Evolutionary conservation across 768 basidiomycete species (phyloP), one percentile per base, ranked within the genome.

Genomic region (Collybiopsis confluens): DNA sequence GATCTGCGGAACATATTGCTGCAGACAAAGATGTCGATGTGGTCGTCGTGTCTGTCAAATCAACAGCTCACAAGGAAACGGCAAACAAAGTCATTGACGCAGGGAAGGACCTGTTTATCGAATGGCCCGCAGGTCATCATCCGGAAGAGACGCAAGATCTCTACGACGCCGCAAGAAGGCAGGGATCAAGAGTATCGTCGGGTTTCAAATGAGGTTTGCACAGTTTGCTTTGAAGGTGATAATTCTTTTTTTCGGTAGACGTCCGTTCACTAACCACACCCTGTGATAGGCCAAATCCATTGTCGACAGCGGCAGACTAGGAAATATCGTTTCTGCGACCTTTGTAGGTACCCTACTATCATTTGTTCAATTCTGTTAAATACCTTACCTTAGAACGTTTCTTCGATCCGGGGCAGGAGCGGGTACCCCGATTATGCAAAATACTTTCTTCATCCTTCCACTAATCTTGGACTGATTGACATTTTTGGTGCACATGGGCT

Each of bases 51-150:
- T 48, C 68, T 15, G 69, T 76, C 20, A 69, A 66, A 51, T 61
- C 66, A 15, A 58, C 60, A 8, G n/a, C 45, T 1, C 73, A 75
- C 57, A 65, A 62, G 27, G 59, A 61, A 1, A 60, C 64, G 1
- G 59, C 66, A 5, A n/a, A 65, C 33, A 67, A 70, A 15, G 67
- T 62, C 3, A 67, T 76, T 40, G 67, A 64, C 21, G 68, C 68
- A 26, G 70, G 69, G 21, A 76, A 75, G 57, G 56, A 68, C 35
- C 54, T 74, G 28, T 75, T 73, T 49, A 51, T 74, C 7, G 73
- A 76, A 56, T 76, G 72, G 72, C 73, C 74, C 3, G 68, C 61
- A 13, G 74, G 72, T 1, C 59, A 42, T 23, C 60, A 47, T 8
- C 37, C 69, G 10, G 48, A 61, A 28, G 70, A 76, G 58, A 69